phyloP scores from a whole-genome alignment of 768 basidiomycete species.

The Lentinula boryana region DNA sequence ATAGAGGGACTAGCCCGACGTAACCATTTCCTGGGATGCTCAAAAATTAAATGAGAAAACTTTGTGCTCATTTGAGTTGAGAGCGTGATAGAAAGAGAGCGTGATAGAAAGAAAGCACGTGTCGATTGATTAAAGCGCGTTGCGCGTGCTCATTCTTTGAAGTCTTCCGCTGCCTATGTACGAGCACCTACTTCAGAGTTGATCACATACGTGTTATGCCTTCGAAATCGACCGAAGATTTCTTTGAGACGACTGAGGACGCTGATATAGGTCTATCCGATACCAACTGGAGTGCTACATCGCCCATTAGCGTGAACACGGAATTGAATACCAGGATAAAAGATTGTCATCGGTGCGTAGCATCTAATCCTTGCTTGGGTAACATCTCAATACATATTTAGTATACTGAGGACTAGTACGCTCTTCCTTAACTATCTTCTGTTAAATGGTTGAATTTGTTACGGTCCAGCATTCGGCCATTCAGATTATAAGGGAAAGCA shows the following conservation, averaged over 20 bases:
- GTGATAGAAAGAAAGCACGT: too few relatives aligned
- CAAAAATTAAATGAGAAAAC: too few relatives aligned
- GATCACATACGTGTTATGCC: too few relatives aligned
- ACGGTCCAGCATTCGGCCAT: slow-evolving; percentile 59
- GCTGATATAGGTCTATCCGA: background rate
- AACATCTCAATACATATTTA: background rate
- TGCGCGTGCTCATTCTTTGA: too few relatives aligned
- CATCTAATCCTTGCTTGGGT: background rate
- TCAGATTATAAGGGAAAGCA: slow-evolving; percentile 70
- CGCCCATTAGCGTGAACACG: background rate
- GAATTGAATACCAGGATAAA: slow-evolving; percentile 8
- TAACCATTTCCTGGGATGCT: too few relatives aligned
- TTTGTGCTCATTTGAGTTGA: too few relatives aligned
- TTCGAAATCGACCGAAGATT: too few relatives aligned
- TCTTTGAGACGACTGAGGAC: too few relatives aligned
- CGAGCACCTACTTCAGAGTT: too few relatives aligned
- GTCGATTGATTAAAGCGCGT: too few relatives aligned
- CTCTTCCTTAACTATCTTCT: background rate
- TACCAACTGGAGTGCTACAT: background rate
- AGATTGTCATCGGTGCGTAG: slow-evolving; percentile 14
- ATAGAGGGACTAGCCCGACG: background rate
- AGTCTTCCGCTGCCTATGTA: too few relatives aligned
- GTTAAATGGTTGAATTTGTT: background rate
- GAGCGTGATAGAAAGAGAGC: too few relatives aligned
- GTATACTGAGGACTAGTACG: slow-evolving; percentile 4